These are phyloP conservation scores for Discostella pseudostelligera DNA, from an alignment of 108 stramenopile genomes.

Conservation along the genomic window DNA sequence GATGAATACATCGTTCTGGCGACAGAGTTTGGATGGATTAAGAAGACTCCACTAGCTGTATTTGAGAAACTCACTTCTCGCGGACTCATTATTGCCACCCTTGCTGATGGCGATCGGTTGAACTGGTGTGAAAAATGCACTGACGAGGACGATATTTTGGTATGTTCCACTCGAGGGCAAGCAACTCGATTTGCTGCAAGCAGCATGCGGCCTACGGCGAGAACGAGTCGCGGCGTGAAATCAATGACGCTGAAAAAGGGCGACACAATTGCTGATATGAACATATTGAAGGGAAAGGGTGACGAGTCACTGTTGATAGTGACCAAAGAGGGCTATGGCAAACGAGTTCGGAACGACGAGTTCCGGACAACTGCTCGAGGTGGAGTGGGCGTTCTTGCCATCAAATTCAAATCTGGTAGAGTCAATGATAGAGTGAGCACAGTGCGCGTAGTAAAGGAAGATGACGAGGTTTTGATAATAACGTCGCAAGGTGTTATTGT, in stretches of 20 bases:
- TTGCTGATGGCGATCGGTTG: conserved; percentile 88
- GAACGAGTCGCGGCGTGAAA: conserved; percentile 84
- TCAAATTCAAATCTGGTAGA: conserved; percentile 81
- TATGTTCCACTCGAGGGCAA: conserved; percentile 80
- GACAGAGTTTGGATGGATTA: conserved; percentile 92
- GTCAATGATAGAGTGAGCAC: conserved; percentile 65
- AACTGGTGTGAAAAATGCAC: conserved; percentile 82
- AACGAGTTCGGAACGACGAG: conserved; percentile 76
- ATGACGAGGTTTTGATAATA: conserved; percentile 87
- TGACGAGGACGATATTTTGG: conserved; percentile 79
- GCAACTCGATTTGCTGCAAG: conserved; percentile 75
- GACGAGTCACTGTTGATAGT: conserved; percentile 74
- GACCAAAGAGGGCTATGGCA: conserved; percentile 88
- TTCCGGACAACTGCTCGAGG: conserved; percentile 80
- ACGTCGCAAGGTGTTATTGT: conserved; percentile 91
- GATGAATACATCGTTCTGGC: conserved; percentile 88
- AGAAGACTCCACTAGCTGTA: conserved; percentile 90
- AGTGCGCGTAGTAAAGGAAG: conserved; percentile 77
- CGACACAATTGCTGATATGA: conserved; percentile 87
- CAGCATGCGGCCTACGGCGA: conserved; percentile 72
- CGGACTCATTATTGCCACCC: conserved; percentile 86
- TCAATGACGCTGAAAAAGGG: conserved; percentile 85
- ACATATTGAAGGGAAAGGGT: conserved; percentile 48
- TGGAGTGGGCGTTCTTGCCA: conserved; percentile 83
- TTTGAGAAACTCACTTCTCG: conserved; percentile 83